These are phyloP conservation scores for Ophiostoma tasmaniense DNA, from an alignment of 2,329 filamentous ascomycete species.

Conservation along the genomic window DNA sequence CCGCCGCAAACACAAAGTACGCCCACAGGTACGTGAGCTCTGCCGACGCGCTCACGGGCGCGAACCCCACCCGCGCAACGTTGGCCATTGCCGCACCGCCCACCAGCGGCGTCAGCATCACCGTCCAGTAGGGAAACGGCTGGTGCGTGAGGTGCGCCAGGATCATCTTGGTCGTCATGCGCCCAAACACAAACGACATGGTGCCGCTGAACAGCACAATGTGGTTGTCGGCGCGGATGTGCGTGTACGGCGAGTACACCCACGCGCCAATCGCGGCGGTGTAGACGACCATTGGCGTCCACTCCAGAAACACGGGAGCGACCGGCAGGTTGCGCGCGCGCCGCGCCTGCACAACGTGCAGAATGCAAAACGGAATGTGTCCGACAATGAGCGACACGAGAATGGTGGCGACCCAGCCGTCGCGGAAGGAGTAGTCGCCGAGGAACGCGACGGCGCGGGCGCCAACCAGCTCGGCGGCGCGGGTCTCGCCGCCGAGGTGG, in stretches of 20 bases:
- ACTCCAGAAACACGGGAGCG: constrained; percentile 80
- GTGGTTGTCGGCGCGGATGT: constrained; percentile 72
- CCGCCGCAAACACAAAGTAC: constrained; percentile 72
- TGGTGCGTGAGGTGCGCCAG: constrained; percentile 88
- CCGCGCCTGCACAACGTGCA: constrained; percentile 74
- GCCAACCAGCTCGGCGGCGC: constrained; percentile 25
- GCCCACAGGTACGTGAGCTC: constrained; percentile 76
- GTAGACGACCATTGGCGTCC: constrained; percentile 83
- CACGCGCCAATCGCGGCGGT: constrained; percentile 67
- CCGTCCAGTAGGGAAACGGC: constrained; percentile 93
- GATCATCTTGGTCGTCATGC: constrained; percentile 99
- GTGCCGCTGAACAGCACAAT: constrained; percentile 87
- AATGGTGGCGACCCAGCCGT: constrained; percentile 76
- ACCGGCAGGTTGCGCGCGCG: constrained; percentile 63
- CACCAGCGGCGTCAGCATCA: constrained; percentile 79
- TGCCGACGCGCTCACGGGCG: constrained; percentile 49
- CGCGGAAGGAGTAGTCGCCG: constrained; percentile 66
- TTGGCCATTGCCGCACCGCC: constrained; percentile 78
- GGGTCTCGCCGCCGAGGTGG: constrained; percentile 48
- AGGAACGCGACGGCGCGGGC: constrained; percentile 51
- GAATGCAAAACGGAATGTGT: constrained; percentile 82
- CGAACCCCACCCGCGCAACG: constrained; percentile 47
- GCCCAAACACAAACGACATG: constrained; percentile 93
- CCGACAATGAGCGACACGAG: constrained; percentile 55
- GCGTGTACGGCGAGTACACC: constrained; percentile 85